Evolutionary conservation across 83 land plant genomes (phyloP), one percentile per base, ranked within the genome.

Genomic region (Picea mariana): DNA sequence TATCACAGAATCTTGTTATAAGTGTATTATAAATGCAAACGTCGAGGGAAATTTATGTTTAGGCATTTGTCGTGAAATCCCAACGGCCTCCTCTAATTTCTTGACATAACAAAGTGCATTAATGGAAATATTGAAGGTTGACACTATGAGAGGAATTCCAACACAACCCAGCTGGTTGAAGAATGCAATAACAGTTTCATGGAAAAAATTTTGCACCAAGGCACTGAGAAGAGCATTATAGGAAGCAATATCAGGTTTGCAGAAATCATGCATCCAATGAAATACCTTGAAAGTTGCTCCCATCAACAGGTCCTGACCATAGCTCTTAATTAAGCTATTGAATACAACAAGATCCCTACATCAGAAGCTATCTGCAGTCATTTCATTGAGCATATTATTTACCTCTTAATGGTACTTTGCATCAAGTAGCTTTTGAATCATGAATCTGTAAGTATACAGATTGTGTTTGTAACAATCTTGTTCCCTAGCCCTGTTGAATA

Each of bases 41-140:
- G 81, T 93, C 82, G 4, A 90, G 91, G 16, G 88, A 72, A 92
- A 91, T 24, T 91, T 92, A 38, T 89, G 84, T 60, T 67, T 80
- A 4, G 87, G 81, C 92, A 90, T 93, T 31, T 87, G 85, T n/a
- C 84, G 84, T 11, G 86, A 86, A 9, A 93, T 82, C 2, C 78
- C 59, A 67, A 85, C 78, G 3, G 93, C 92, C 42, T 86, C 78
- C 52, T 89, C 92, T 31, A 91, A 80, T 72, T 87, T 81, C 0
- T 85, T 84, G 75, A 85, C 63, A 63, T 55, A 13, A 75, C 93
- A 92, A 27, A 90, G 81, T 0, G 93, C 90, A 81, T 88, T 92
- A 55, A 92, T 90, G 78, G 83, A 84, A 6, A 85, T 60, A 1
- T 81, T 67, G 79, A 88, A 90, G 3, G 92, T 85, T 61, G 58